Evolutionary conservation across 129 eudicot genomes (phyloP).

Genomic region (Pseudognaphalium luteoalbum): DNA sequence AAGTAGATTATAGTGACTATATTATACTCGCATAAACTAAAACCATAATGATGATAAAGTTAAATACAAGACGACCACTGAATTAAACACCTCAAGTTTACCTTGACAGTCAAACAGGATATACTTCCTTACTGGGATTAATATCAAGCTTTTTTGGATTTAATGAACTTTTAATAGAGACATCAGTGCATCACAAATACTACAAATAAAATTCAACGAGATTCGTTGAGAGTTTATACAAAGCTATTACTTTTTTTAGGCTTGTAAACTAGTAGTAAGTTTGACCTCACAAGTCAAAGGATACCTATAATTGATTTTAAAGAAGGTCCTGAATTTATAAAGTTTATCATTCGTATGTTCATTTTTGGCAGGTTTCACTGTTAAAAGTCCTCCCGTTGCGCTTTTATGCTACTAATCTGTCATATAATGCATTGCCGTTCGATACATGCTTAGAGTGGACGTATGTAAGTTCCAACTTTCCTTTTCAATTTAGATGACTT

Average conservation of each 20-base stretch:
- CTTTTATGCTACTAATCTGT: slow-evolving; percentile 63
- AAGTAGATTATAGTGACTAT: not conserved
- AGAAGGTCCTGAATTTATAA: not conserved
- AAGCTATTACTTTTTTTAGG: not conserved
- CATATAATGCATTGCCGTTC: slow-evolving; percentile 56
- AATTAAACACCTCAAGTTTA: not conserved
- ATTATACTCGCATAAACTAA: not conserved
- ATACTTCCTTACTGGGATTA: not conserved
- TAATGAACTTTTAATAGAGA: not conserved
- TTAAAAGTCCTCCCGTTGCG: slow-evolving; percentile 77
- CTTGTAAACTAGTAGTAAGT: not conserved
- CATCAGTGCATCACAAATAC: not conserved
- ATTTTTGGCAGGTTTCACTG: slow-evolving; percentile 56
- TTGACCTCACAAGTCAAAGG: slow-evolving; percentile 16
- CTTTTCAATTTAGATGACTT: not conserved
- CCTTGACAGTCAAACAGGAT: not conserved
- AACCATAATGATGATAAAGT: not conserved
- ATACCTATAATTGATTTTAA: slow-evolving; percentile 13
- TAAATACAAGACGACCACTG: not conserved
- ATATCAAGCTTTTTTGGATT: not conserved
- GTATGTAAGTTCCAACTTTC: slow-evolving; percentile 44
- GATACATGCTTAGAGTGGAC: slow-evolving; percentile 72
- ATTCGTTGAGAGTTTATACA: not conserved
- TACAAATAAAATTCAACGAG: not conserved
- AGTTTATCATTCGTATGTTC: slow-evolving; percentile 3